Percentiles rank a stretch among this genome's conserved stretches.
phyloP scores from a whole-genome alignment of 2,329 filamentous ascomycete species.

The Sporothrix variecibatus region DNA sequence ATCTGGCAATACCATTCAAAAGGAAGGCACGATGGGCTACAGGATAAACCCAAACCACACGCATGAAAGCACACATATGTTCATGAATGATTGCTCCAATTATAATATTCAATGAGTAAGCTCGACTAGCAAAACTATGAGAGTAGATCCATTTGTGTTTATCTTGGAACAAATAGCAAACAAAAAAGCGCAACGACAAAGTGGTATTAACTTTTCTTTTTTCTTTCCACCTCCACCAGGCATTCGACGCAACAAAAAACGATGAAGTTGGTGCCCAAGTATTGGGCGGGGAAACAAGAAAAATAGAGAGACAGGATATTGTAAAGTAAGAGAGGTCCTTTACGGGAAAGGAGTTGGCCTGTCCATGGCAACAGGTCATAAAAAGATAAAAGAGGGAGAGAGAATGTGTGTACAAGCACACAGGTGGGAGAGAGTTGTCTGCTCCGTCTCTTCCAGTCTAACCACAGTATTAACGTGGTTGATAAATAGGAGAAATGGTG shows the following conservation, averaged over 20 bases:
- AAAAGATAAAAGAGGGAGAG: not conserved
- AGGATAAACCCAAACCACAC: not conserved
- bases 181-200: constrained; percentile 4
- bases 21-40: not conserved
- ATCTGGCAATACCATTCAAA: not conserved
- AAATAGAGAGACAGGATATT: not conserved
- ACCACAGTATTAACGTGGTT: not conserved
- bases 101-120: not conserved
- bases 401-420: constrained; percentile 6
- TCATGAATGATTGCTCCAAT: not conserved
- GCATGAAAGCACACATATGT: not conserved
- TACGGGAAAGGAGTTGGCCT: not conserved
- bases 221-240: not conserved
- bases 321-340: not conserved
- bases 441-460: no score
- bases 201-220: constrained; percentile 20
- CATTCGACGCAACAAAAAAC: not conserved
- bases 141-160: not conserved
- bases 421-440: not conserved
- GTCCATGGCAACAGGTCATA: not conserved
- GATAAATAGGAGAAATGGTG: not conserved
- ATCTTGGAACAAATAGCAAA: not conserved
- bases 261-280: not conserved
- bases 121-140: not conserved
- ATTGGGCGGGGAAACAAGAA: not conserved